Evolutionary conservation across 2,329 filamentous ascomycete species (phyloP), one percentile per base, ranked within the genome.

Genomic region (Stemphylium lycopersici): DNA sequence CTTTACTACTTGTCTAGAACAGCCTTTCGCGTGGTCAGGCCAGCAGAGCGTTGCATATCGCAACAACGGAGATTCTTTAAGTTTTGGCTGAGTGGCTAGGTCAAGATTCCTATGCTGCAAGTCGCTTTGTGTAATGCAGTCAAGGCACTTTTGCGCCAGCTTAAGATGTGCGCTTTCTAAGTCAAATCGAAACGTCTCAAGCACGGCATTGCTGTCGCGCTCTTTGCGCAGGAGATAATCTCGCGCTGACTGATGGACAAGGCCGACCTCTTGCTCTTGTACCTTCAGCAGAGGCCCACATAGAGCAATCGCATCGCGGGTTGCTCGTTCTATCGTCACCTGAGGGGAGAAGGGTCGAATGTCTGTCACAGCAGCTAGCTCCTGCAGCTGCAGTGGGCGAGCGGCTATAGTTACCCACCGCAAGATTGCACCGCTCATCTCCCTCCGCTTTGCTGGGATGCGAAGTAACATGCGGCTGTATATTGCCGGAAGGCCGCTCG

Each of bases 171-270:
- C 15, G 11, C 37, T n/a, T 3, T 55, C 32, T 18, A 18, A 6
- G 3, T 44, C 12, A 11, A 59, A 22, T n/a, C 41, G 31, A 46
- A 58, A 61, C n/a, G 32, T 10, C 29, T 59, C 54, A 8, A 56
- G 47, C 4, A 47, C 48, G 33, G 20, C 8, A 51, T 55, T 16
- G 3, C 12, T 40, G 22, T 55, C 43, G 10, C 3, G 6, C 16
- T 54, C 40, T 40, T 43, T 42, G 22, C 66, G 52, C 18, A 65
- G 31, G 7, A 72, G 52, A 48, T 70, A 73, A 24, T 74, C 68
- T 40, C 66, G 67, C 8, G 57, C 68, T 37, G 66, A 71, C 52
- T 71, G 58, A 58, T 73, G 70, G 13, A 73, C 48, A 22, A 73
- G 52, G 31, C 51, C 48, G 29, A 72, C 62, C 55, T 63, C 24